A percentile compares a stretch with the other conserved stretches of the same genome.
These are phyloP conservation scores for Wickerhamomyces sp. DNA, from an alignment of 1,139 yeast genomes.

Conservation along the genomic window DNA sequence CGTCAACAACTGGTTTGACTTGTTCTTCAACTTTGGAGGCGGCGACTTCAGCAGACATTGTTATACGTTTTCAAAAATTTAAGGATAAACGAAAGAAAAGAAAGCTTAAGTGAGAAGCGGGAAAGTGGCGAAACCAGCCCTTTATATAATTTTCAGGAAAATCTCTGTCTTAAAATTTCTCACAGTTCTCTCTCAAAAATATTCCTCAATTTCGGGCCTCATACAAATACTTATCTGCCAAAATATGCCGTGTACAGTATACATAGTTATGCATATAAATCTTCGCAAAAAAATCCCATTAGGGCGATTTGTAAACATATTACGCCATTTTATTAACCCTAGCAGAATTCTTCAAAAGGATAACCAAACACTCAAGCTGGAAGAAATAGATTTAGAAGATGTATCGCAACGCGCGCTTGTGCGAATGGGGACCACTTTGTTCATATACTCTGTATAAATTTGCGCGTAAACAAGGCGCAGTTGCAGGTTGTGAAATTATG, in stretches of 20 bases:
- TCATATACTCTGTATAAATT: too few species aligned
- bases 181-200: not conserved
- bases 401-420: too few species aligned
- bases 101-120: not conserved
- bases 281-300: constrained; percentile 1
- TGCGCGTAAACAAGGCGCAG: too few species aligned
- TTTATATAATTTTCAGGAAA: constrained; percentile 7
- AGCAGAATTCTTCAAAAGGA: not conserved
- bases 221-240: too few species aligned
- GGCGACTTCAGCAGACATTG: constrained; percentile 7
- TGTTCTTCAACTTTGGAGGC: constrained; percentile 8
- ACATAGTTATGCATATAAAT: not conserved
- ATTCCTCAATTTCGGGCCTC: too few species aligned
- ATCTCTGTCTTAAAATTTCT: constrained; percentile 4
- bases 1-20: constrained; percentile 13
- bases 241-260: constrained; percentile 1
- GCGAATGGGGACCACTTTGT: too few species aligned
- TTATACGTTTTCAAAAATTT: not conserved
- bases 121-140: constrained; percentile 1
- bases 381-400: too few species aligned
- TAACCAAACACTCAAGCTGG: constrained; percentile 2
- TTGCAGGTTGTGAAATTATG: too few species aligned
- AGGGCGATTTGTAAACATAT: constrained; percentile 1
- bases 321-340: not conserved
- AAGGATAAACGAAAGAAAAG: not conserved